Conservation (phyloP, 129 eudicot genomes). For the Erigeron canadensis region DNA sequence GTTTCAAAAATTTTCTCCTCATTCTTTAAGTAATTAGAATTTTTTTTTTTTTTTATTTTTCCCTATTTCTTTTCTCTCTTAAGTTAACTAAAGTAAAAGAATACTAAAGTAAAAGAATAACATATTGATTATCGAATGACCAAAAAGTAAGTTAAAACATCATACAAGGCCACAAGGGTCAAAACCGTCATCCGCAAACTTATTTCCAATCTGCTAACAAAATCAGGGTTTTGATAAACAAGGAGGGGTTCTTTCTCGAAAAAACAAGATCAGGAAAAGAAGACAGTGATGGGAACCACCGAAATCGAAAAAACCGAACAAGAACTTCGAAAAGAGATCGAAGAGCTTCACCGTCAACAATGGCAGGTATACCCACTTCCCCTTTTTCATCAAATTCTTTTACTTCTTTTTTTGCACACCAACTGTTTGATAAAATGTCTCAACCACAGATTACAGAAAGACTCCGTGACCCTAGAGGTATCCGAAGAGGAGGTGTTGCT, state of each 20-base stretch:
- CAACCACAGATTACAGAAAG: slow-evolving; percentile 71
- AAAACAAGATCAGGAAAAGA: slow-evolving; percentile 4
- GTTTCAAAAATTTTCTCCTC: too few relatives aligned
- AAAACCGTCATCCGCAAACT: slow-evolving; percentile 6
- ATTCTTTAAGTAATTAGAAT: too few relatives aligned
- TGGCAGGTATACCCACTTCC: slow-evolving; percentile 53
- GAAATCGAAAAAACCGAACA: slow-evolving; percentile 82
- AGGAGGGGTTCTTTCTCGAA: slow-evolving; percentile 38
- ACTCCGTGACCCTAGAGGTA: slow-evolving; percentile 90
- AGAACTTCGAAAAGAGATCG: slow-evolving; percentile 91
- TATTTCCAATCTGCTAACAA: slow-evolving; percentile 9
- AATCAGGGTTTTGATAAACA: slow-evolving; percentile 25
- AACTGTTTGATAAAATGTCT: slow-evolving; percentile 13
- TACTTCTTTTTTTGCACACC: slow-evolving; percentile 7
- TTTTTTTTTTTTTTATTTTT: too few relatives aligned
- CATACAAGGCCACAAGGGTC: slow-evolving; percentile 3
- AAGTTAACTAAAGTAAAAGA: too few relatives aligned
- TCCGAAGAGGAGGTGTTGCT: slow-evolving; percentile 77
- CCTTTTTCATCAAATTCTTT: background rate
- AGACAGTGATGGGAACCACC: slow-evolving; percentile 57
- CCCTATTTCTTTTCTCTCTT: too few relatives aligned
- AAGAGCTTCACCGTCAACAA: slow-evolving; percentile 80
- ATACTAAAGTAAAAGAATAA: too few relatives aligned
- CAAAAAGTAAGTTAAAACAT: background rate
- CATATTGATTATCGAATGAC: too few relatives aligned